Evolutionary conservation across 441 rosid species (phyloP).

Genomic region (Sinapis alba): DNA sequence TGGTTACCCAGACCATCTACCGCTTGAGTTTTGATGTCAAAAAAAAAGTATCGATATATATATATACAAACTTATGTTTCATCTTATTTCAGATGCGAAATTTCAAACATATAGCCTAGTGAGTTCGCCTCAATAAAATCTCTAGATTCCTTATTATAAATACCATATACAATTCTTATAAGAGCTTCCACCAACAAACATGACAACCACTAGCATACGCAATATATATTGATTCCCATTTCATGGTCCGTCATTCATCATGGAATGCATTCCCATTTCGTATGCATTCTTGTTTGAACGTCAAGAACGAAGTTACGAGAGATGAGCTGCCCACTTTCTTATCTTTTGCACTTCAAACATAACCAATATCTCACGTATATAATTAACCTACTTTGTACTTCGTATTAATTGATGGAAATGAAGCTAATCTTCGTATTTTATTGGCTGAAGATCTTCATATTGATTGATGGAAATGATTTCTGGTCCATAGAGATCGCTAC

Average conservation of each 20-base stretch:
- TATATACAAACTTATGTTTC: background rate
- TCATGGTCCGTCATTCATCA: too few relatives aligned
- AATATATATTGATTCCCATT: too few relatives aligned
- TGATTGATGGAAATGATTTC: too few relatives aligned
- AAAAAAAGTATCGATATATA: too few relatives aligned
- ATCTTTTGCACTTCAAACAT: background rate
- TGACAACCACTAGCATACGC: too few relatives aligned
- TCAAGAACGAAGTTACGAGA: slow-evolving; percentile 21
- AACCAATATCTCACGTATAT: background rate
- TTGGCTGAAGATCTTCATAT: too few relatives aligned
- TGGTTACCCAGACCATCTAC: too few relatives aligned
- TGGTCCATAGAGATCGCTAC: too few relatives aligned
- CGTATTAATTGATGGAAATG: background rate
- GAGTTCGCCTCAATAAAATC: background rate
- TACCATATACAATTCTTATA: background rate
- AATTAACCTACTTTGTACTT: background rate
- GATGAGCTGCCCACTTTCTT: slow-evolving; percentile 10
- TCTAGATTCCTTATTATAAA: background rate
- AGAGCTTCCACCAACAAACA: too few relatives aligned
- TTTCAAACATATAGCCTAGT: background rate
- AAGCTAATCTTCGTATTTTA: slow-evolving; percentile 11
- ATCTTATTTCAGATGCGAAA: background rate
- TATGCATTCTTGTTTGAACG: background rate
- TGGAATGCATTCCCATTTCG: too few relatives aligned
- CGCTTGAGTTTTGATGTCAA: too few relatives aligned